phyloP scores from a whole-genome alignment of 2,329 filamentous ascomycete species.

The Keithomyces neogunnii region DNA sequence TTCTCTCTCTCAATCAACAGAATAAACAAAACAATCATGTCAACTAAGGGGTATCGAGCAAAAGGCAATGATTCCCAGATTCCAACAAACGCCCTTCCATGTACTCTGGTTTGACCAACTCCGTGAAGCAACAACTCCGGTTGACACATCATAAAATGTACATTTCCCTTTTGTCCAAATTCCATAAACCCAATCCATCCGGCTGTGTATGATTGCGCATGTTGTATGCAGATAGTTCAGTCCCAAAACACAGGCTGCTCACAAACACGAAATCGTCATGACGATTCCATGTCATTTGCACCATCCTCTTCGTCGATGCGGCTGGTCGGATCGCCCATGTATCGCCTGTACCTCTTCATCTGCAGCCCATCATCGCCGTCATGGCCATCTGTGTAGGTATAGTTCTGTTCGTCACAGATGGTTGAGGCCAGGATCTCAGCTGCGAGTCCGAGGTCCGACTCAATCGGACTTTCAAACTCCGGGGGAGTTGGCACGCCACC shows the following conservation, averaged over 20 bases:
- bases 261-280: neutral
- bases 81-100: conserved; percentile 9
- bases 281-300: conserved; percentile 5
- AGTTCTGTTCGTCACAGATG: conserved; percentile 18
- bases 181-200: neutral
- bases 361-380: conserved; percentile 26
- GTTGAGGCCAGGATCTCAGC: conserved; percentile 13
- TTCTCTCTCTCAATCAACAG: neutral
- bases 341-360: conserved; percentile 25
- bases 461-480: conserved; percentile 25
- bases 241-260: too few relatives aligned
- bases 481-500: conserved; percentile 26
- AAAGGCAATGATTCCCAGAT: conserved; percentile 9
- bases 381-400: conserved; percentile 19
- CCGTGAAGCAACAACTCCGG: neutral
- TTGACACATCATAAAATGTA: neutral
- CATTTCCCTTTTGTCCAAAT: neutral
- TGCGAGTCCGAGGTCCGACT: conserved; percentile 16
- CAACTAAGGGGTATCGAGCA: conserved; percentile 11
- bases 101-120: neutral
- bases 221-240: neutral
- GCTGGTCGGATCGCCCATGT: conserved; percentile 23
- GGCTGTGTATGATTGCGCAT: neutral
- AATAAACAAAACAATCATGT: neutral
- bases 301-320: conserved; percentile 30